Percentiles rank a stretch among this genome's conserved stretches.
Conservation (phyloP, 2,329 filamentous ascomycete genomes). For the Paraphaeosphaeria minitans region DNA sequence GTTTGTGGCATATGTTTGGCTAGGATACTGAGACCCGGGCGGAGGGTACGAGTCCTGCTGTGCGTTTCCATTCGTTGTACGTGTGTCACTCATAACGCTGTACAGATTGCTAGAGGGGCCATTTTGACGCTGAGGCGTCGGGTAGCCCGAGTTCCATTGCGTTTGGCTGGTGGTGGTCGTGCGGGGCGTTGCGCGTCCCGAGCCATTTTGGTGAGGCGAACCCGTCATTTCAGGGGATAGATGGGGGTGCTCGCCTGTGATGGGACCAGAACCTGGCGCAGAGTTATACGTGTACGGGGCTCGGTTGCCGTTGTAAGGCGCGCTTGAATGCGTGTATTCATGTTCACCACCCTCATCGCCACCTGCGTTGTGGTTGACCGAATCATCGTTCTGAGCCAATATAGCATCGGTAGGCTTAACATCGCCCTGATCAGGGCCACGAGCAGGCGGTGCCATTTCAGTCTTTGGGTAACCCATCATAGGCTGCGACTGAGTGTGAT, state of each 20-base stretch:
- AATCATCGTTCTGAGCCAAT: conserved; percentile 53
- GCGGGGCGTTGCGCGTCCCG: conserved; percentile 83
- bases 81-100: conserved; percentile 84
- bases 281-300: conserved; percentile 76
- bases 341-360: conserved; percentile 74
- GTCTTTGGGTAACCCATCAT: conserved; percentile 80
- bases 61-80: conserved; percentile 68
- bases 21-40: conserved; percentile 65
- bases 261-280: conserved; percentile 66
- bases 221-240: conserved; percentile 82
- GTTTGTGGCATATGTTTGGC: conserved; percentile 66
- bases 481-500: conserved; percentile 64
- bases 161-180: conserved; percentile 73
- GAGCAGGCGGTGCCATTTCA: conserved; percentile 84
- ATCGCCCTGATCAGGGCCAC: conserved; percentile 65
- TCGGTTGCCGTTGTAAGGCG: conserved; percentile 73
- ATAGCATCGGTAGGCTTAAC: conserved; percentile 69
- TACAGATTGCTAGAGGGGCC: conserved; percentile 81
- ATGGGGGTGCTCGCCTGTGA: conserved; percentile 75
- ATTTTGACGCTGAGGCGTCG: conserved; percentile 73
- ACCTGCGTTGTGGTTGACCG: conserved; percentile 58
- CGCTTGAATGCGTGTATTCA: conserved; percentile 84
- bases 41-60: conserved; percentile 73
- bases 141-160: conserved; percentile 77
- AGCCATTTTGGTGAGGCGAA: conserved; percentile 80